Percentiles rank a stretch among this genome's conserved stretches.
Conservation (phyloP, 164 flowering plant species). For the Dillenia turbinata region DNA sequence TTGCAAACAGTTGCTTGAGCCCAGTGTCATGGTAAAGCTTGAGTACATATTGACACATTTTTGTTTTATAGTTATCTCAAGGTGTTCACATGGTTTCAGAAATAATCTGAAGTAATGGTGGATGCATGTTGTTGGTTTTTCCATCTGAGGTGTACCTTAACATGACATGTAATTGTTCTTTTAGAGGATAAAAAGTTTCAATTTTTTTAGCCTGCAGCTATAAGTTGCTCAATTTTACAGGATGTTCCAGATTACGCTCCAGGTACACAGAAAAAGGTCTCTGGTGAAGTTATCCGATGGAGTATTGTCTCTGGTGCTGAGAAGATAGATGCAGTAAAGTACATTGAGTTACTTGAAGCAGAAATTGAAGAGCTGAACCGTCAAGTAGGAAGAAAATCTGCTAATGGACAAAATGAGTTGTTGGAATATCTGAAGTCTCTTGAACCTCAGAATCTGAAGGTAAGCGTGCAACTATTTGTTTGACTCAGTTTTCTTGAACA, state of each 20-base stretch:
- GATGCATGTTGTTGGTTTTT: no score
- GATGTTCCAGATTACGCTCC: conserved; percentile 85
- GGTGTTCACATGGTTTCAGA: no score
- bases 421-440: conserved; percentile 88
- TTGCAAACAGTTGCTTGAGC: no score
- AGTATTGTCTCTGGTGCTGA: conserved; percentile 90
- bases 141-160: no score
- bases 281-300: conserved; percentile 96
- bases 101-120: no score
- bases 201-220: no score
- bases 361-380: conserved; percentile 88
- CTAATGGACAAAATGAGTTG: conserved; percentile 74
- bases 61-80: not conserved
- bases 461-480: conserved; percentile 15
- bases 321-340: conserved; percentile 82
- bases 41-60: no score
- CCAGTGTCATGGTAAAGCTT: no score
- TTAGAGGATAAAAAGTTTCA: no score
- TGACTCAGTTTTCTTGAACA: no score
- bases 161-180: no score
- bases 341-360: conserved; percentile 92
- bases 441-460: conserved; percentile 97
- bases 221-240: conserved; percentile 27
- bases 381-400: conserved; percentile 72
- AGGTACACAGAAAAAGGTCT: conserved; percentile 93